phyloP scores from a whole-genome alignment of 2,329 filamentous ascomycete genomes.

The Colletotrichum aenigma region DNA sequence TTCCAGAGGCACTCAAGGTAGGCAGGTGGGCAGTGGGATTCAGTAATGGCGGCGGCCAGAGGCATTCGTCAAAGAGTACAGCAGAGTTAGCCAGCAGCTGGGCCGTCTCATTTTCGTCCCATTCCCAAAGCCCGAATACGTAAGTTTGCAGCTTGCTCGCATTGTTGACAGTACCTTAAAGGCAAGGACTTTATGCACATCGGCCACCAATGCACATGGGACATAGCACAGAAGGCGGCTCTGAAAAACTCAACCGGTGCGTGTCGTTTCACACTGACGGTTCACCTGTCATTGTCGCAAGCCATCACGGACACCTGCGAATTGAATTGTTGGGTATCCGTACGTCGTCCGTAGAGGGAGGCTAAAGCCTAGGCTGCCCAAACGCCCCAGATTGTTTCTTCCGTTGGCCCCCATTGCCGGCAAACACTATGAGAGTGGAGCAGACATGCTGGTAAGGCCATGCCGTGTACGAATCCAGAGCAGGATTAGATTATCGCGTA shows the following conservation, averaged over 20 bases:
- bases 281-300: slow-evolving; percentile 7
- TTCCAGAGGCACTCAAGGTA: neutral
- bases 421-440: neutral
- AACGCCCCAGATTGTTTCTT: slow-evolving; percentile 13
- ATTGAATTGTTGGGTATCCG: neutral
- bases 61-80: neutral
- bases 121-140: neutral
- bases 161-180: slow-evolving; percentile 15
- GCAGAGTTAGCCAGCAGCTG: neutral
- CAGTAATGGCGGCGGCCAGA: neutral
- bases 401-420: neutral
- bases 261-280: neutral
- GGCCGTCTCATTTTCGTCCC: slow-evolving; percentile 15
- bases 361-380: neutral
- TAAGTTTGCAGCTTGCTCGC: slow-evolving; percentile 9
- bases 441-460: neutral
- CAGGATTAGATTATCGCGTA: neutral
- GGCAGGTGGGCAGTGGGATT: neutral
- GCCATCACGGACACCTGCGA: neutral
- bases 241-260: neutral
- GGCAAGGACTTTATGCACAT: neutral
- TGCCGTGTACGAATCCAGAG: neutral
- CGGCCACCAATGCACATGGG: neutral
- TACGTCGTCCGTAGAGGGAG: neutral
- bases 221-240: neutral